Evolutionary conservation across 2,329 filamentous ascomycete species (phyloP).

Genomic region (Scedosporium boydii): DNA sequence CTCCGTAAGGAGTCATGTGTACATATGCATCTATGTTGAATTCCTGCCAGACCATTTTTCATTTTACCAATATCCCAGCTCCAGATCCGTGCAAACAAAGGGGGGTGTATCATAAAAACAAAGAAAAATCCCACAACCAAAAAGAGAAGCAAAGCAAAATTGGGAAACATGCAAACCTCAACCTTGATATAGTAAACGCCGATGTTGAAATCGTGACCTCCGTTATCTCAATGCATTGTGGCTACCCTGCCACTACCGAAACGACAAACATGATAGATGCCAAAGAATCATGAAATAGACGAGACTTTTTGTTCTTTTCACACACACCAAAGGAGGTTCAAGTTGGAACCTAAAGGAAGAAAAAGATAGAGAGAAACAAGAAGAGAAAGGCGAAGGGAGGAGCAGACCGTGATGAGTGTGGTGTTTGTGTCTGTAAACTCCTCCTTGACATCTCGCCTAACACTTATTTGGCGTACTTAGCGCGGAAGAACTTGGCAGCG

Average conservation of each 20-base stretch:
- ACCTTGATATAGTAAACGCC: constrained; percentile 30
- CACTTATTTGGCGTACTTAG: constrained; percentile 66
- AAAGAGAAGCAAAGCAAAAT: constrained; percentile 8
- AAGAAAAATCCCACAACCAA: constrained; percentile 6
- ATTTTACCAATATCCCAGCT: constrained; percentile 12
- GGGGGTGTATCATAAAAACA: constrained; percentile 7
- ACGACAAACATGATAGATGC: constrained; percentile 17
- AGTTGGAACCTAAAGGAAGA: constrained; percentile 9
- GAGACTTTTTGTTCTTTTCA: constrained; percentile 13
- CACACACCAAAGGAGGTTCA: constrained; percentile 4
- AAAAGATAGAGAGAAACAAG: constrained; percentile 6
- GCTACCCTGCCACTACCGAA: constrained; percentile 6
- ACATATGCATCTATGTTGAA: constrained; percentile 13
- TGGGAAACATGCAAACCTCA: constrained; percentile 10
- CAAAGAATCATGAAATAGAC: constrained; percentile 17
- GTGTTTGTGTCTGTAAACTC: too few species aligned
- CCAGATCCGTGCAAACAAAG: constrained; percentile 10
- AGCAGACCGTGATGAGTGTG: neutral
- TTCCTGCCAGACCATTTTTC: constrained; percentile 11
- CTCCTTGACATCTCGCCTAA: neutral
- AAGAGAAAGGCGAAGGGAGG: constrained; percentile 1
- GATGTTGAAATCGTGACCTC: constrained; percentile 49
- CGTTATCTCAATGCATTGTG: constrained; percentile 11
- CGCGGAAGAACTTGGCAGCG: constrained; percentile 92
- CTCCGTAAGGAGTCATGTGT: constrained; percentile 6